Percentiles rank a stretch among this genome's conserved stretches.
These are phyloP conservation scores for Cryphonectria japonica DNA, from an alignment of 2,329 filamentous ascomycete genomes.

Conservation along the genomic window DNA sequence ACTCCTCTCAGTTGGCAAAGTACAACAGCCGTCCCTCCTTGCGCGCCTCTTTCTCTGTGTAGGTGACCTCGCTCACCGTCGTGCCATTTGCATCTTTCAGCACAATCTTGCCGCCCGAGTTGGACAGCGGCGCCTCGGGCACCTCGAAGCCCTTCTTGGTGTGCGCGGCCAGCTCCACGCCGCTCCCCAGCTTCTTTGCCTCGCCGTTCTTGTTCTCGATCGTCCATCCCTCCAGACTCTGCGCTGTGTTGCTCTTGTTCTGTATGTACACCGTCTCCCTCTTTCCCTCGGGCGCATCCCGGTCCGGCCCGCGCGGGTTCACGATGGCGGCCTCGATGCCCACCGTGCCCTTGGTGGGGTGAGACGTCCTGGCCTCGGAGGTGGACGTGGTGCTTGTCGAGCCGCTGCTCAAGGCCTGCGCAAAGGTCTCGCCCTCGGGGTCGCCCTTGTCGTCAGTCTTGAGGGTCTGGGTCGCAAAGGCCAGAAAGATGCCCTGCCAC, in stretches of 20 bases:
- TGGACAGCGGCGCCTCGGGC: slow-evolving; percentile 27
- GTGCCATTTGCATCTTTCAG: slow-evolving; percentile 28
- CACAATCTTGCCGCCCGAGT: slow-evolving; percentile 31
- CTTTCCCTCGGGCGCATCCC: slow-evolving; percentile 18
- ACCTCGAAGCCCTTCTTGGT: slow-evolving; percentile 18
- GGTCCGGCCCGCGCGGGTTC: slow-evolving; percentile 32
- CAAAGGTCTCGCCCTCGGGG: slow-evolving; percentile 31
- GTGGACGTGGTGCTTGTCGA: slow-evolving; percentile 15
- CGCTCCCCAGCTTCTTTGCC: slow-evolving; percentile 20
- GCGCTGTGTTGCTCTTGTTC: slow-evolving; percentile 23
- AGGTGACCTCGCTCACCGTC: slow-evolving; percentile 30
- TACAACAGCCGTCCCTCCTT: slow-evolving; percentile 30
- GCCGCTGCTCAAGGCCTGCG: slow-evolving; percentile 26
- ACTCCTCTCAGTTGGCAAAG: slow-evolving; percentile 23
- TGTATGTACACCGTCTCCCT: slow-evolving; percentile 31
- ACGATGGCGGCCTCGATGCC: slow-evolving; percentile 32
- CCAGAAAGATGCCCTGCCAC: slow-evolving; percentile 45
- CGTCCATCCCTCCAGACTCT: slow-evolving; percentile 30
- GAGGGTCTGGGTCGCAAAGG: slow-evolving; percentile 42
- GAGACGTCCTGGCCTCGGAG: neutral
- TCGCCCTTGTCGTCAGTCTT: slow-evolving; percentile 39
- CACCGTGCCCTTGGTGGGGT: slow-evolving; percentile 23
- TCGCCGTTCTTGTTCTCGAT: slow-evolving; percentile 30
- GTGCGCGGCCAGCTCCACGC: slow-evolving; percentile 12
- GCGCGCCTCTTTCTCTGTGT: slow-evolving; percentile 30